Conservation (phyloP, 306 rosid genomes). For the Lathyrus oleraceus region DNA sequence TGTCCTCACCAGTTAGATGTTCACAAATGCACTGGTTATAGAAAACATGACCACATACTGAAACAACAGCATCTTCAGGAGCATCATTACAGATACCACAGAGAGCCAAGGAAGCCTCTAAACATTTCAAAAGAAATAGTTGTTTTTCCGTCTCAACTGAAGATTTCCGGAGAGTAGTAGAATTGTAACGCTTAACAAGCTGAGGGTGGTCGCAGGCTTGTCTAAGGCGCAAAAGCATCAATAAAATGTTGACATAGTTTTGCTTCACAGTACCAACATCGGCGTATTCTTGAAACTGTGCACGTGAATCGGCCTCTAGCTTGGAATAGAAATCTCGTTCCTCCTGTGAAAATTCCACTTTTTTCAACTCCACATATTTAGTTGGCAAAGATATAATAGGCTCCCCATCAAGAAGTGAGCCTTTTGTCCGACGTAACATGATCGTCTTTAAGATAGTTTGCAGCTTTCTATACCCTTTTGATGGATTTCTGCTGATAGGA, state of each 20-base stretch:
- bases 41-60: constrained; percentile 93
- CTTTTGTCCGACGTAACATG: too few species aligned
- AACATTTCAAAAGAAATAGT: constrained; percentile 56
- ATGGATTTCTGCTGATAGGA: too few species aligned
- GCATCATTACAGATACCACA: constrained; percentile 95
- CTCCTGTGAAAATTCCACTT: constrained; percentile 79
- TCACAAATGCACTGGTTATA: constrained; percentile 92
- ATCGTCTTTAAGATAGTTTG: too few species aligned
- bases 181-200: constrained; percentile 74
- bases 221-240: too few species aligned
- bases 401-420: constrained; percentile 94
- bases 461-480: too few species aligned
- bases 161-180: constrained; percentile 73
- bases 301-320: constrained; percentile 94
- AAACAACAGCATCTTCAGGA: constrained; percentile 96
- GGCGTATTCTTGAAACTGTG: constrained; percentile 91
- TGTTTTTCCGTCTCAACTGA: constrained; percentile 72
- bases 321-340: constrained; percentile 90
- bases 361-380: constrained; percentile 68
- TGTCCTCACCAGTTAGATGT: constrained; percentile 74
- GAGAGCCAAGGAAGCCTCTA: constrained; percentile 84
- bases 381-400: constrained; percentile 88
- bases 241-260: too few species aligned
- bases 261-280: too few species aligned
- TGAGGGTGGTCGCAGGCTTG: constrained; percentile 99